Percentiles rank a stretch among this genome's conserved stretches.
These are phyloP conservation scores for Claviceps fusiformis DNA, from an alignment of 2,329 filamentous ascomycete species.

Conservation along the genomic window DNA sequence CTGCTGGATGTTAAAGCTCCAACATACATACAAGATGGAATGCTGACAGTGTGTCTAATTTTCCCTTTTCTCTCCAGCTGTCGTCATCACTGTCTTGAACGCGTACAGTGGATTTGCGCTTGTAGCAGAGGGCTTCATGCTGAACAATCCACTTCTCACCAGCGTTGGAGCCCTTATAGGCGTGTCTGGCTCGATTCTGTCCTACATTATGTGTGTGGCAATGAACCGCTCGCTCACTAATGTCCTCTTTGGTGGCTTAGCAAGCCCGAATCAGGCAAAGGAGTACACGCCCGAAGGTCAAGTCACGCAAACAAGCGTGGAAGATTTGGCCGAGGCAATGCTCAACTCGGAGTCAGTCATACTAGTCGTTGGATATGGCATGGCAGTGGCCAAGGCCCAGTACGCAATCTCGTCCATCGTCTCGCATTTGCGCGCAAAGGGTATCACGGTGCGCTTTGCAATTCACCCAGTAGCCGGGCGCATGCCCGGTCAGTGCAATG, in stretches of 20 bases:
- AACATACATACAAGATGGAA: neutral
- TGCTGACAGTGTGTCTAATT: conserved; percentile 4
- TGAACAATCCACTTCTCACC: conserved; percentile 73
- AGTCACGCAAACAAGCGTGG: conserved; percentile 63
- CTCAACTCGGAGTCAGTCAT: conserved; percentile 71
- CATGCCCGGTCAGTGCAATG: conserved; percentile 91
- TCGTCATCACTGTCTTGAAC: conserved; percentile 81
- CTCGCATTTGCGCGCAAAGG: conserved; percentile 55
- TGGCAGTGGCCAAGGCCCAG: conserved; percentile 89
- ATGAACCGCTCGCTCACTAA: conserved; percentile 90
- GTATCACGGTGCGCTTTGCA: conserved; percentile 73
- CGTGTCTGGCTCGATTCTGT: conserved; percentile 77
- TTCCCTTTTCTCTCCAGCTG: conserved; percentile 28
- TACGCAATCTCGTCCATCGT: conserved; percentile 82
- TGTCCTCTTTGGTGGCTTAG: conserved; percentile 64
- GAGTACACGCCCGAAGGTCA: conserved; percentile 69
- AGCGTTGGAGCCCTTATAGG: conserved; percentile 80
- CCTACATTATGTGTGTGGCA: conserved; percentile 74
- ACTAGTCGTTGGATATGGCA: conserved; percentile 83
- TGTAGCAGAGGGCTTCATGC: conserved; percentile 84
- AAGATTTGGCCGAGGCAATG: conserved; percentile 67
- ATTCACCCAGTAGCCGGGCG: conserved; percentile 83
- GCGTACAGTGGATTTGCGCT: conserved; percentile 85
- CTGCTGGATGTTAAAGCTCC: neutral
- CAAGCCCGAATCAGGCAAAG: conserved; percentile 40